A percentile compares a stretch with the other conserved stretches of the same genome.
These are phyloP conservation scores for Penicillium samsonianum DNA, from an alignment of 495 filamentous ascomycete species.

Conservation along the genomic window DNA sequence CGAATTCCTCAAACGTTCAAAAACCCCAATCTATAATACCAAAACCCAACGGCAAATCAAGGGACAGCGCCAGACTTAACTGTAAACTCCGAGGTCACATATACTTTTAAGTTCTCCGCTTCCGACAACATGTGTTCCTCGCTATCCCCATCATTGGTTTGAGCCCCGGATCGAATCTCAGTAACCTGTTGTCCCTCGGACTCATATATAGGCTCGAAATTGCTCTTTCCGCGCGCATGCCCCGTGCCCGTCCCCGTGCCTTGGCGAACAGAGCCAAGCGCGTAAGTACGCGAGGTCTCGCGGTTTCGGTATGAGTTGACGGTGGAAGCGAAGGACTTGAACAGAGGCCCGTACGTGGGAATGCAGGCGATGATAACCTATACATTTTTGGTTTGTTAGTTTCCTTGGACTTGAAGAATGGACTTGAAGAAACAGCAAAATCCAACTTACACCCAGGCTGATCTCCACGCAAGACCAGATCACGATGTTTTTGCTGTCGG, in stretches of 20 bases:
- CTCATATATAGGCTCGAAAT: not conserved
- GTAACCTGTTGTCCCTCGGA: not conserved
- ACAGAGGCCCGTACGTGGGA: constrained; percentile 52
- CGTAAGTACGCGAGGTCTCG: constrained; percentile 8
- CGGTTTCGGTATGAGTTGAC: constrained; percentile 25
- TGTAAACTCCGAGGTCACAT: not conserved
- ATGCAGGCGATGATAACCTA: constrained; percentile 50
- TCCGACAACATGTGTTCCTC: not conserved
- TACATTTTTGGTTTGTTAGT: constrained; percentile 2
- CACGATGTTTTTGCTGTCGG: constrained; percentile 47
- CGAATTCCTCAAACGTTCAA: not conserved
- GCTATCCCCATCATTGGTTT: not conserved
- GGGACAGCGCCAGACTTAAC: not conserved
- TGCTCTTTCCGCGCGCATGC: not conserved
- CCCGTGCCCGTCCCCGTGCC: constrained; percentile 1
- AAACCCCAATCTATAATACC: not conserved
- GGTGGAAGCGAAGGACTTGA: constrained; percentile 40
- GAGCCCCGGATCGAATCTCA: not conserved
- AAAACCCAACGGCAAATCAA: not conserved
- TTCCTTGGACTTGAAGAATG: not conserved
- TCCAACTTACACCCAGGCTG: constrained; percentile 43
- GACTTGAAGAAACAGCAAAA: not conserved
- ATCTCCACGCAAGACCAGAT: constrained; percentile 56
- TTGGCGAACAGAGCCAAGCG: constrained; percentile 11
- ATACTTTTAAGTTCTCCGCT: not conserved